phyloP scores from a whole-genome alignment of 495 filamentous ascomycete genomes.

The Podospora comata region DNA sequence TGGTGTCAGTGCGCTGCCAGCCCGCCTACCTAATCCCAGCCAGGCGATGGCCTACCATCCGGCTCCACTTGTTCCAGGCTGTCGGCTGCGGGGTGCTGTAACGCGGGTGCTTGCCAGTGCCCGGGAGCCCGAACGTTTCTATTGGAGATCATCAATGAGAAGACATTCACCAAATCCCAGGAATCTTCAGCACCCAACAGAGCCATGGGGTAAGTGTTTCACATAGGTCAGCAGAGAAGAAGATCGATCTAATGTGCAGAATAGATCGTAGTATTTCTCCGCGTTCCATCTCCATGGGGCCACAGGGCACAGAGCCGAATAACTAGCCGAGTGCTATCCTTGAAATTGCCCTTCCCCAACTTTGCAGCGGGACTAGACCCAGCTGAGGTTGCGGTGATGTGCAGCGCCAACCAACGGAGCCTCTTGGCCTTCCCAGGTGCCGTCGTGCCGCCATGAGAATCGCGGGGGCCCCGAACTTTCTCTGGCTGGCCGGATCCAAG shows the following conservation, averaged over 20 bases:
- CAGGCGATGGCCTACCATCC: not conserved
- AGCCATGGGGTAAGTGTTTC: not conserved
- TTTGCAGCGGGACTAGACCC: not conserved
- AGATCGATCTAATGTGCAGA: not conserved
- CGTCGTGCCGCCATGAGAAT: not conserved
- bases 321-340: not conserved
- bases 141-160: not conserved
- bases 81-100: not conserved
- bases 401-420: too few relatives aligned
- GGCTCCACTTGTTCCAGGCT: not conserved
- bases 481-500: not conserved
- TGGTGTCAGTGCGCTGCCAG: not conserved
- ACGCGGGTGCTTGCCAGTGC: not conserved
- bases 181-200: not conserved
- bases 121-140: not conserved
- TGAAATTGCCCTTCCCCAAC: not conserved
- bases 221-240: not conserved
- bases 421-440: not conserved
- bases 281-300: not conserved
- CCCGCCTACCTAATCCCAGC: not conserved
- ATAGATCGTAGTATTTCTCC: not conserved
- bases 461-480: not conserved
- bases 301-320: not conserved
- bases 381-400: not conserved
- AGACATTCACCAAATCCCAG: not conserved